Evolutionary conservation across 768 basidiomycete species (phyloP).

Genomic region (Russula virescens): DNA sequence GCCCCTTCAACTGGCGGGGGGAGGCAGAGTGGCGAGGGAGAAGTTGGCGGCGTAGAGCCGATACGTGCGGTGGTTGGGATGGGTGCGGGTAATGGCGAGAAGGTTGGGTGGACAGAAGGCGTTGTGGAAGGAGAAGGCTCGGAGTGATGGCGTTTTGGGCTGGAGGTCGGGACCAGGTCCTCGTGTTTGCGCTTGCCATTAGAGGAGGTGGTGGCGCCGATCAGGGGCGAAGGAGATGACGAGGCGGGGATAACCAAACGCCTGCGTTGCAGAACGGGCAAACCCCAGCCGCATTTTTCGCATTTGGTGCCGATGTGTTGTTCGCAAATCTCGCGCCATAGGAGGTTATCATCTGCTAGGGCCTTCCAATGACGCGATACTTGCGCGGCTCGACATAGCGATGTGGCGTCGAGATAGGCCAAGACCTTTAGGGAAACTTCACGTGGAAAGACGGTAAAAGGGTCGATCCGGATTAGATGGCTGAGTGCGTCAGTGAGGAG

Average conservation of each 20-base stretch:
- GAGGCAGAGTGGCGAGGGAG: conserved; percentile 13
- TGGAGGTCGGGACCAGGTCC: conserved; percentile 8
- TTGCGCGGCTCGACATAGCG: conserved; percentile 90
- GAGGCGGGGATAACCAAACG: conserved; percentile 40
- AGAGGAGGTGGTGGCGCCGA: conserved; percentile 25
- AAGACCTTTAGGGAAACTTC: conserved; percentile 87
- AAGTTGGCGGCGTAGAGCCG: not conserved
- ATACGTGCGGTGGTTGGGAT: conserved; percentile 1
- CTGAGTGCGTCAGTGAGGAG: conserved; percentile 89
- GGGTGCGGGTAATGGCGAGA: not conserved
- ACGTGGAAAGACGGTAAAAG: conserved; percentile 83
- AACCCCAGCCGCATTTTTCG: conserved; percentile 94
- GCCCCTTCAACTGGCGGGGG: conserved; percentile 26
- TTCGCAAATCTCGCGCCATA: conserved; percentile 96
- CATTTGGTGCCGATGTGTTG: conserved; percentile 98
- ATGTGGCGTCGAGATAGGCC: conserved; percentile 84
- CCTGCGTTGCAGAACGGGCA: conserved; percentile 82
- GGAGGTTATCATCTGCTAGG: conserved; percentile 90
- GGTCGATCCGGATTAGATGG: conserved; percentile 93
- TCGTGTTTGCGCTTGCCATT: conserved; percentile 40
- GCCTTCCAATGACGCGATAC: conserved; percentile 79
- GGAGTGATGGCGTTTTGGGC: conserved; percentile 18
- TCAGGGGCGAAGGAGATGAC: conserved; percentile 34
- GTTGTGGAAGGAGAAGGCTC: conserved; percentile 4
- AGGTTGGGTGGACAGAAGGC: not conserved